Base-by-base conservation (phyloP, 73 alveolate genomes). In the Tetrahymena borealis region DNA sequence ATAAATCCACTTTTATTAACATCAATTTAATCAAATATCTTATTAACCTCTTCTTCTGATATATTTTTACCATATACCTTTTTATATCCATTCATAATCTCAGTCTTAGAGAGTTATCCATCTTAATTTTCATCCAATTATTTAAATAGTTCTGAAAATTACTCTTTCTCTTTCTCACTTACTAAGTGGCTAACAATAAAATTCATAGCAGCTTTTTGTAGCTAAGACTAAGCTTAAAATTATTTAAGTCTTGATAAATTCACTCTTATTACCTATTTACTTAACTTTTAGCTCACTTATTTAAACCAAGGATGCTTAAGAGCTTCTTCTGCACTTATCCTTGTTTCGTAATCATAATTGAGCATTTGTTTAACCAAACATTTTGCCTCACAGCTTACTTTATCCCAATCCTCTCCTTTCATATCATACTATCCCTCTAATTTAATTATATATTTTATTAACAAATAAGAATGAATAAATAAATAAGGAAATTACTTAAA, bases 301-400 rank as follows among this genome's bases (percentile, higher is more conserved):
- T 91, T 96, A 36, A 97, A 91, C 98, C 98, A 97, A n/a, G 95
- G 94, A 90, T 97, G 99, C 31, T 96, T 38, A 31, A 96, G 93
- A 40, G 98, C 99, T 91, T 96, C 96, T 35, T 78, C 94, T 32
- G 98, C 97, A 43, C 97, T 91, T 20, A 93, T 94, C 78, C 99
- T 78, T 42, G 91, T 92, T 79, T 94, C 97, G 18, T 40, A 43
- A 33, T 90, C 93, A 12, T 36, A 36, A 33, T 11, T 2, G 11
- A 90, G 32, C 77, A 90, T 32, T 31, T 33, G 20, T 37, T 90
- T 33, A 31, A 90, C 78, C 35, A 90, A 90, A 90, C 36, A 79
- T 40, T 39, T 38, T 33, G 94, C 94, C 11, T 91, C 92, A 60
- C 16, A 32, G 12, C 90, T 38, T 12, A 91, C 79, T 43, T 43